These are phyloP conservation scores for Odontarrhena argentea DNA, from an alignment of 345 rosid species.

Conservation along the genomic window DNA sequence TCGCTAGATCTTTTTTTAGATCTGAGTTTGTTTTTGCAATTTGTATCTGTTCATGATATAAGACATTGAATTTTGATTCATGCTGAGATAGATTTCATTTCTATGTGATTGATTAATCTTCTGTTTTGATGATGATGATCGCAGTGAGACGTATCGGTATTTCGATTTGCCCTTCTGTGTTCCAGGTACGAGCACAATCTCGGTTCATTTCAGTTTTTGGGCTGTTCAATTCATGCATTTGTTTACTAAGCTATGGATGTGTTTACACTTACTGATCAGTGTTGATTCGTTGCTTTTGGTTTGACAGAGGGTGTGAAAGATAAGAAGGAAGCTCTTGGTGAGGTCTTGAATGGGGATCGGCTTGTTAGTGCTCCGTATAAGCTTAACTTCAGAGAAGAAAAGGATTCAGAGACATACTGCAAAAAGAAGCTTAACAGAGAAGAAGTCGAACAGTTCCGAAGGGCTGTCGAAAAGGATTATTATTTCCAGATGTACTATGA, in stretches of 20 bases:
- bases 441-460: slow-evolving; percentile 58
- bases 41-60: neutral
- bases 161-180: slow-evolving; percentile 81
- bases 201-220: neutral
- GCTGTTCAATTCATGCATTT: neutral
- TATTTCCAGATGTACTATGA: slow-evolving; percentile 92
- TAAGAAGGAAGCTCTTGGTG: slow-evolving; percentile 86
- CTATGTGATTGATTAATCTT: slow-evolving; percentile 5
- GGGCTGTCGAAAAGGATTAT: slow-evolving; percentile 67
- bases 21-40: slow-evolving; percentile 23
- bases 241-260: slow-evolving; percentile 5
- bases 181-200: slow-evolving; percentile 47
- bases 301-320: slow-evolving; percentile 60
- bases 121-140: slow-evolving; percentile 24
- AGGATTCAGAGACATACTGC: slow-evolving; percentile 63
- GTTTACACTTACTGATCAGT: neutral
- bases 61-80: slow-evolving; percentile 13
- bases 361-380: slow-evolving; percentile 78
- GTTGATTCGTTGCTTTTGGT: slow-evolving; percentile 3
- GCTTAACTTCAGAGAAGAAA: slow-evolving; percentile 65
- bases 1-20: slow-evolving; percentile 31
- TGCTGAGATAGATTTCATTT: slow-evolving; percentile 15
- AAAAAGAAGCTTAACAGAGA: slow-evolving; percentile 51
- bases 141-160: slow-evolving; percentile 85
- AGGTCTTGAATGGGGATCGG: slow-evolving; percentile 78